Base-by-base conservation (phyloP, 768 basidiomycete genomes). In the Suillus hirtellus region DNA sequence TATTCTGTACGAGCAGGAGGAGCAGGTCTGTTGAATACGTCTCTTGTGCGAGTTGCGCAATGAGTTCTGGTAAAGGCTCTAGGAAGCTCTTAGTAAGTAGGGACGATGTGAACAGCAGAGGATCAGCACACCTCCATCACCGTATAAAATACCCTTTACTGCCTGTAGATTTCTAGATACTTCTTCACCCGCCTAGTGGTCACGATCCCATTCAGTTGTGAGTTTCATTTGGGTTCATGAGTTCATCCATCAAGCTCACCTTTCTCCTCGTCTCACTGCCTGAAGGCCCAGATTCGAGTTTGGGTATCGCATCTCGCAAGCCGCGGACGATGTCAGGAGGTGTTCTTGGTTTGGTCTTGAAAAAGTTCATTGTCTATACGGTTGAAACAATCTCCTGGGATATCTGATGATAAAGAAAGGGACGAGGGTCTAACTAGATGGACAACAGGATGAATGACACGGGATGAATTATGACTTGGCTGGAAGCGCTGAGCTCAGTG, bases 21-120 rank as follows among this genome's bases (percentile, higher is more conserved):
- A 99, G 81, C 31, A 99, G 82, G 73, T 97, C 94, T 53, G 90
- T 92, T 64, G 87, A 88, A 79, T 98, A 99, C 10, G 94, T 93
- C 74, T 99, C 96, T 72, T 98, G 95, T 0, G 96, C 92, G 12
- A 99, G 87, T 74, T 98, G 96, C 8, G 96, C 95, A 49, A 98
- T 85, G 38, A 93, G 81, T 69, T 99, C 96, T 0, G 95, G 92
- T 17, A 89, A 79, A 9, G 95, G 92, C 64, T 96, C 95, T 88
- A 70, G 38, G 60, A 46, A 50, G 47, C 34, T 68, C 61, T 59
- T 37, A 31, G 31, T 31, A 60, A 46, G 31, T 56, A 52, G 42
- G 56, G 54, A 21, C 60, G 43, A 24, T 54, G 40, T 24, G 37
- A 55, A 64, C 44, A 50, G 52, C 37, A 47, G 24, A 59, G 43